Evolutionary conservation across 768 basidiomycete species (phyloP).

Genomic region (Serendipita sp.): DNA sequence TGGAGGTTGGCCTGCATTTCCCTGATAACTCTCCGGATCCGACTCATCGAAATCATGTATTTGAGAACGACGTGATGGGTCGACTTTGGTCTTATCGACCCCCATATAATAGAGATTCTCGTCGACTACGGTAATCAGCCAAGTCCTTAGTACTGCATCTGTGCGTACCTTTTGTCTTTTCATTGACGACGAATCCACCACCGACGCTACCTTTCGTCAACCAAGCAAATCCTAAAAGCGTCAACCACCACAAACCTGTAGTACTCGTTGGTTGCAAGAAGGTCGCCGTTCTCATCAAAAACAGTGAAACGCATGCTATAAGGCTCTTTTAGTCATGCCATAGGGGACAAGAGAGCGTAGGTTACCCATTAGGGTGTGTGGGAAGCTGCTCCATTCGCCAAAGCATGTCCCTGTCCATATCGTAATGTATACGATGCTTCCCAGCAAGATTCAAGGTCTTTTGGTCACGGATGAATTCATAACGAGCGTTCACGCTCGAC

Average conservation of each 20-base stretch:
- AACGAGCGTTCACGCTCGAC: slow-evolving; percentile 53
- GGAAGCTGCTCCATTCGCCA: slow-evolving; percentile 34
- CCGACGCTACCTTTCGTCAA: slow-evolving; percentile 41
- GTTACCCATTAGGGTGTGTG: slow-evolving; percentile 1
- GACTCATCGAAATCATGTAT: slow-evolving; percentile 32
- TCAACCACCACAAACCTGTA: slow-evolving; percentile 36
- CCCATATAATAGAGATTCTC: slow-evolving; percentile 94
- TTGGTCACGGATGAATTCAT: slow-evolving; percentile 38
- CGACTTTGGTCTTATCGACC: slow-evolving; percentile 67
- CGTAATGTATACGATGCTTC: slow-evolving; percentile 60
- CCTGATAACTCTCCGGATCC: not conserved
- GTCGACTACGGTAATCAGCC: slow-evolving; percentile 36
- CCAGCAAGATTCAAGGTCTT: slow-evolving; percentile 60
- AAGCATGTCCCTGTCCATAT: slow-evolving; percentile 83
- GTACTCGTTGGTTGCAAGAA: slow-evolving; percentile 90
- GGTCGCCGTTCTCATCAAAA: slow-evolving; percentile 63
- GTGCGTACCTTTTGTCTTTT: slow-evolving; percentile 65
- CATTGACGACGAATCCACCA: slow-evolving; percentile 90
- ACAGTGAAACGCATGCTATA: slow-evolving; percentile 79
- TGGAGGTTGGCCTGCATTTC: slow-evolving; percentile 40
- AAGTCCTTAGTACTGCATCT: not conserved
- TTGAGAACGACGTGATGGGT: slow-evolving; percentile 64
- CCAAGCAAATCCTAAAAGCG: not conserved
- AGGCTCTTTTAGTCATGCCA: no score
- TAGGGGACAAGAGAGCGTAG: not conserved